Base-by-base conservation (phyloP, 2,329 filamentous ascomycete genomes). In the Neopestalotiopsis sp. region DNA sequence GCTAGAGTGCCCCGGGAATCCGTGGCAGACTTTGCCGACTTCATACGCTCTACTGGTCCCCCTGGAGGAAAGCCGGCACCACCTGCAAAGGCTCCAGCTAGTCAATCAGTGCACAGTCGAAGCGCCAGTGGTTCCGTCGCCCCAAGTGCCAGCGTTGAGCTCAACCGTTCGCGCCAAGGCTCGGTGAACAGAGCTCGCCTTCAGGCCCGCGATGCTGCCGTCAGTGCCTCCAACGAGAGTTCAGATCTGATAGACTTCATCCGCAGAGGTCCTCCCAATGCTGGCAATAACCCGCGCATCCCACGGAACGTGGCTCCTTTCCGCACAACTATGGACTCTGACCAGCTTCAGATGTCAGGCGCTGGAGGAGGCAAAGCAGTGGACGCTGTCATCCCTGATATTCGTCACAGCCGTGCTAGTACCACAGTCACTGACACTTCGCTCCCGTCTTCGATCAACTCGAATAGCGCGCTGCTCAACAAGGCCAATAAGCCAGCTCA, bases 211-310 rank as follows among this genome's bases (percentile, higher is more conserved):
- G 91, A 94, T 70, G 89, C 93, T 49, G 85, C 87, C 57, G 86
- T 90, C 17, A 86, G 90, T 64, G 83, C 83, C 68, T 86, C 85
- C 65, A 89, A 89, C 65, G 91, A 91, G 72, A 97, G 91, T 68
- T 92, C 93, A 13, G 96, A 98, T 70, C 83, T 99, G 69, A 97
- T 98, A 73, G 95, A 98, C 78, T 98, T 99, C 79, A 97, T 99
- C 72, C 91, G 95, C 61, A 91, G 94, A 77, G 95, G 95, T 0
- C 94, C 94, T 3, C 91, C 93, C 0, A 78, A 83, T 59, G 82
- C 84, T 42, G 85, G 84, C 58, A 86, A 86, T 32, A 88, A 88
- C 71, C 92, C 90, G 69, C 90, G 93, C 30, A 96, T 97, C 71
- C 92, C 94, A 57, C 90, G 93, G 20, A 89, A 88, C n/a, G 91